Conservation (phyloP, 108 stramenopile genomes). For the Nannochloropsis gaditana region DNA sequence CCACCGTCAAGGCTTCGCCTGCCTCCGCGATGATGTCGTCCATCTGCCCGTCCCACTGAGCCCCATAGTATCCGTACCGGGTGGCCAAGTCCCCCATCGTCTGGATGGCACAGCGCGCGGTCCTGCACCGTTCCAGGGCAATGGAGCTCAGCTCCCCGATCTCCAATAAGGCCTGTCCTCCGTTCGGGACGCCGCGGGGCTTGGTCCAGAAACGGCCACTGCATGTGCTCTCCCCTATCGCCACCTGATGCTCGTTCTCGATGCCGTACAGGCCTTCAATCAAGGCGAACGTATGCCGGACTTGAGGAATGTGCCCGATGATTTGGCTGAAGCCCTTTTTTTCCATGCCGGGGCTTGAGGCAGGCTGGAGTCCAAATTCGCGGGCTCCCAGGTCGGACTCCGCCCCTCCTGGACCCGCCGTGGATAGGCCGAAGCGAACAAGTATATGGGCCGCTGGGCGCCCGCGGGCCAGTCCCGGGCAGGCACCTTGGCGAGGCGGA, state of each 20-base stretch:
- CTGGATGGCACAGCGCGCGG: slow-evolving; percentile 65
- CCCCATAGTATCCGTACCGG: slow-evolving; percentile 73
- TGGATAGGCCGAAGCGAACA: slow-evolving; percentile 65
- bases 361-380: neutral
- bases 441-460: slow-evolving; percentile 58
- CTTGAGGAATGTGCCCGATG: slow-evolving; percentile 64
- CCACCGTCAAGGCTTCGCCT: slow-evolving; percentile 65
- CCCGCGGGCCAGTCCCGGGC: slow-evolving; percentile 56
- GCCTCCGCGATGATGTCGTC: slow-evolving; percentile 41
- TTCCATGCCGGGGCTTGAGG: neutral
- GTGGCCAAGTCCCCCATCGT: slow-evolving; percentile 71
- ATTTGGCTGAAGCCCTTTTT: slow-evolving; percentile 37
- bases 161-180: slow-evolving; percentile 67
- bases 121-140: slow-evolving; percentile 66
- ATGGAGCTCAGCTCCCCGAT: slow-evolving; percentile 64
- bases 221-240: slow-evolving; percentile 73
- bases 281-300: slow-evolving; percentile 64
- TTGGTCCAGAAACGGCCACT: slow-evolving; percentile 36
- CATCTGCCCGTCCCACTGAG: slow-evolving; percentile 49
- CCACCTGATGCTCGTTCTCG: slow-evolving; percentile 69
- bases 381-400: neutral
- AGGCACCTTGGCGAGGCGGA: slow-evolving; percentile 63
- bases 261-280: slow-evolving; percentile 72
- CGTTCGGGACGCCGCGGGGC: neutral
- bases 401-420: slow-evolving; percentile 60